phyloP scores from a whole-genome alignment of 164 flowering plant species.

The Magnolia sinica region DNA sequence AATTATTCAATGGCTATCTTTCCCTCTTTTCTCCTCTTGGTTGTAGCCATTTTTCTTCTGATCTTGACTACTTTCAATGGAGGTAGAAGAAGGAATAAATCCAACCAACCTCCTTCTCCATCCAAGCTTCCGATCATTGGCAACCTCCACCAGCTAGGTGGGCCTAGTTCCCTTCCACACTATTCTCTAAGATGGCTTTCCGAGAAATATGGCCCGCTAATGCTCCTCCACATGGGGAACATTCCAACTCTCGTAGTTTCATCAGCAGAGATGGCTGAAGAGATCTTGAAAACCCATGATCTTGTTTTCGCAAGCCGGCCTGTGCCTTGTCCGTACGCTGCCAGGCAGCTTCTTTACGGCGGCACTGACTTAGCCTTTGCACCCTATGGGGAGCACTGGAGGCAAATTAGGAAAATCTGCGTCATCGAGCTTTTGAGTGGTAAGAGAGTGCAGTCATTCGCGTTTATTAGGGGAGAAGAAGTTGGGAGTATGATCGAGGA shows the following conservation, averaged over 20 bases:
- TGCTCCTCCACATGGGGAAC: slow-evolving; percentile 2
- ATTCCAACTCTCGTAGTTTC: background rate
- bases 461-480: background rate
- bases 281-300: slow-evolving; percentile 4
- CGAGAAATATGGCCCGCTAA: background rate
- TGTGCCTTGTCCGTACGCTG: background rate
- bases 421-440: background rate
- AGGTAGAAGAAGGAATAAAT: background rate
- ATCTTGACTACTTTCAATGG: background rate
- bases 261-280: background rate
- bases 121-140: slow-evolving; percentile 5
- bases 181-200: background rate
- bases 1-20: no score
- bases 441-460: background rate
- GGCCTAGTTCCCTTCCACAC: background rate
- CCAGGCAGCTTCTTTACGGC: background rate
- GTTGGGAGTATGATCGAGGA: background rate
- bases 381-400: slow-evolving; percentile 8
- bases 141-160: slow-evolving; percentile 7
- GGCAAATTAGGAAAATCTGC: background rate
- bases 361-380: slow-evolving; percentile 4
- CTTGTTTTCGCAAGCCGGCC: background rate
- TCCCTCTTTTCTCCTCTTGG: no score
- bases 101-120: slow-evolving; percentile 3
- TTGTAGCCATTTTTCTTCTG: background rate